phyloP scores from a whole-genome alignment of 768 basidiomycete species.

The Podaxis sp. region DNA sequence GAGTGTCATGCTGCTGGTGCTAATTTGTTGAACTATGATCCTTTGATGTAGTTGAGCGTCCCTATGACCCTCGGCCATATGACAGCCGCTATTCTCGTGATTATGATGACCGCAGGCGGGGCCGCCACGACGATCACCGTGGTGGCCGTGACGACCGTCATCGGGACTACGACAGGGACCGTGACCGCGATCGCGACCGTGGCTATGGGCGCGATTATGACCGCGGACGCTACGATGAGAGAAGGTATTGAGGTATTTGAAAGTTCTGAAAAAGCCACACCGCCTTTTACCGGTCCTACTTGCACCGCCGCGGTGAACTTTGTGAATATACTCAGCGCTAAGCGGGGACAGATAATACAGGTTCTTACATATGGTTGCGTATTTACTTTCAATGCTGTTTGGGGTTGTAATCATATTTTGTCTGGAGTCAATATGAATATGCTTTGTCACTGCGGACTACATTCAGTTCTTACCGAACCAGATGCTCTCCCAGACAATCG shows the following conservation, averaged over 20 bases:
- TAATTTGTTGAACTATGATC: slow-evolving; percentile 1
- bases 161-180: slow-evolving; percentile 40
- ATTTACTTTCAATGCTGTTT: background rate
- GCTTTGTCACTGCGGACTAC: too few species aligned
- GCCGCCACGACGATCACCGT: slow-evolving; percentile 45
- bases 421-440: background rate
- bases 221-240: slow-evolving; percentile 34
- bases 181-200: slow-evolving; percentile 33
- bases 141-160: slow-evolving; percentile 51
- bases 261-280: background rate
- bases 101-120: slow-evolving; percentile 53
- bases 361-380: background rate
- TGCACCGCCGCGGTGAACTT: background rate
- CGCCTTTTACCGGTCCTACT: background rate
- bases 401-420: slow-evolving; percentile 4
- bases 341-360: background rate
- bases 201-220: slow-evolving; percentile 26
- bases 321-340: background rate
- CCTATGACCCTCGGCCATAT: slow-evolving; percentile 90
- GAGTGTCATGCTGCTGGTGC: background rate
- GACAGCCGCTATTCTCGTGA: slow-evolving; percentile 83
- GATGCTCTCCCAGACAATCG: too few species aligned
- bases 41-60: slow-evolving; percentile 62
- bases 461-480: too few species aligned
- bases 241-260: slow-evolving; percentile 28